Percentiles rank a stretch among this genome's conserved stretches.
Conservation (phyloP, 139 green algal genomes). For the Chlamydomonas applanata region DNA sequence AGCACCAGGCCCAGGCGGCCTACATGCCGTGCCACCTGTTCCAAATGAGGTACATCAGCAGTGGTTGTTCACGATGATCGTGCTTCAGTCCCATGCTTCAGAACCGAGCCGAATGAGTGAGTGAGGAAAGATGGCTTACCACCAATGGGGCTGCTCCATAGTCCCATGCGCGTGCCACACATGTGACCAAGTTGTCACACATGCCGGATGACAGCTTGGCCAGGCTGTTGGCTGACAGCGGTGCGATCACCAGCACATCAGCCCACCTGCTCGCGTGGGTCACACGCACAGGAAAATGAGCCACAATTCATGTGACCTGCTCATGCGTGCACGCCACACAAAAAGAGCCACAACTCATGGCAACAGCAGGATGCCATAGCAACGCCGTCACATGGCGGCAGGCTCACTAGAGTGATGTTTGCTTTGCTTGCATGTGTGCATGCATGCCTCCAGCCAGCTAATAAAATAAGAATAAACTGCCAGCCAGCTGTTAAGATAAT, state of each 20-base stretch:
- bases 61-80: no score
- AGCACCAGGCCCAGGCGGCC: no score
- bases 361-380: background rate
- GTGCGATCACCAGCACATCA: conserved; percentile 89
- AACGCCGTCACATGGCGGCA: background rate
- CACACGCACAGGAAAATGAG: conserved; percentile 9
- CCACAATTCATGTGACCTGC: no score
- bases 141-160: conserved; percentile 73
- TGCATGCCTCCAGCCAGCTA: no score
- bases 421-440: no score
- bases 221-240: conserved; percentile 92
- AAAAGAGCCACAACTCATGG: background rate
- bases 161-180: conserved; percentile 90
- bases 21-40: no score
- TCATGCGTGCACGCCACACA: background rate
- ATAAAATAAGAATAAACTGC: no score
- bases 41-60: no score
- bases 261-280: conserved; percentile 68
- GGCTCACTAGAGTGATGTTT: no score
- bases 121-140: conserved; percentile 35
- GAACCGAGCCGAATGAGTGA: no score
- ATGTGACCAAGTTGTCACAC: conserved; percentile 94
- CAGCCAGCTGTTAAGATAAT: no score
- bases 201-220: conserved; percentile 82
- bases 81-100: no score